Conservation (phyloP, 2,329 filamentous ascomycete genomes). For the Hirsutella thompsonii region DNA sequence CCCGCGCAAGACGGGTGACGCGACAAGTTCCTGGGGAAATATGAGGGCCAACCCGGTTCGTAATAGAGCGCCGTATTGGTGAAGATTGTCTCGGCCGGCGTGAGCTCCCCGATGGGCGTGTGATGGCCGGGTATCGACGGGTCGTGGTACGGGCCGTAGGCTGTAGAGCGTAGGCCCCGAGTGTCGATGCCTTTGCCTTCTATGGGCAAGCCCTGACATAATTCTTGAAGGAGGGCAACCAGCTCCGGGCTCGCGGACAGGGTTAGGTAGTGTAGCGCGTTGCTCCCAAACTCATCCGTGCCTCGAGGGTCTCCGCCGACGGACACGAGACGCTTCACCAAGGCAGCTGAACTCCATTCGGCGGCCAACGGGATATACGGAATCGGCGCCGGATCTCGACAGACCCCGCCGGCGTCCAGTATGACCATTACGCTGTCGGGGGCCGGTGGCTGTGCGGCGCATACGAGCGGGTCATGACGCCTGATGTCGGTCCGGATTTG, state of each 20-base stretch:
- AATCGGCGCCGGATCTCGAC: neutral
- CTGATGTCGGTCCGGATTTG: neutral
- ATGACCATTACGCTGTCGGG: conserved; percentile 2
- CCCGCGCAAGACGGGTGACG: conserved; percentile 12
- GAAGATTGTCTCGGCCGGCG: conserved; percentile 17
- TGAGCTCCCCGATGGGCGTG: conserved; percentile 8
- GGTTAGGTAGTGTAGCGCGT: conserved; percentile 14
- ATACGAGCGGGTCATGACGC: accelerated
- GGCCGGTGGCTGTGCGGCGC: neutral
- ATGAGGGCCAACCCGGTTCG: neutral
- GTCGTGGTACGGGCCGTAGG: no score
- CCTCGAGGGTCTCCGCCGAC: conserved; percentile 7
- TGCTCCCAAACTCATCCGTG: conserved; percentile 6
- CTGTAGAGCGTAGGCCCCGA: no score
- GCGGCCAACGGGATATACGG: conserved; percentile 3
- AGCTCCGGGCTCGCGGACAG: conserved; percentile 10
- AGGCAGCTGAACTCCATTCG: conserved; percentile 13
- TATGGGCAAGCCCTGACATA: conserved; percentile 7
- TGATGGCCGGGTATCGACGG: no score
- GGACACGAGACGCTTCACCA: conserved; percentile 10
- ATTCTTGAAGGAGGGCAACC: conserved; percentile 11
- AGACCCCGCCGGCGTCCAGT: neutral
- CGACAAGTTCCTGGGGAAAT: conserved; percentile 2
- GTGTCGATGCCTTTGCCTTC: neutral
- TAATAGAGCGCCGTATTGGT: conserved; percentile 8